Evolutionary conservation across 129 eudicot species (phyloP).

Genomic region (Smallanthus sonchifolius): DNA sequence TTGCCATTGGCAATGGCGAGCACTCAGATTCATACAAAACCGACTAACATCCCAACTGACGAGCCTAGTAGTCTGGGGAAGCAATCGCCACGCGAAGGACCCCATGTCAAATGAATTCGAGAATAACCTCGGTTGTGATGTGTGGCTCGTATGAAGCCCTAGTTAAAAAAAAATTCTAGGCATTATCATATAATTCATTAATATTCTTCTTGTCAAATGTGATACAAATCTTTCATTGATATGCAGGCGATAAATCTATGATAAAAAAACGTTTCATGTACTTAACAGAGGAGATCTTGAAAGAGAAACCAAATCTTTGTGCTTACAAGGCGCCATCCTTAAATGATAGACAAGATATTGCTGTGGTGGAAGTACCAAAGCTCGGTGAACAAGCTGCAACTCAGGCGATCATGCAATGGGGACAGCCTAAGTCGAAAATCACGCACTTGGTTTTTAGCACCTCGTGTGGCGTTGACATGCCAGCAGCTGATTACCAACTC

Average conservation of each 20-base stretch:
- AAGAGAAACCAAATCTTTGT: constrained; percentile 26
- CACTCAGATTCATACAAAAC: no score
- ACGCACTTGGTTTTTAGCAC: constrained; percentile 32
- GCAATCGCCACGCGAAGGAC: no score
- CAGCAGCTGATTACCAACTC: constrained; percentile 33
- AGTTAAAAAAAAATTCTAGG: no score
- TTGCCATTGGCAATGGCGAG: no score
- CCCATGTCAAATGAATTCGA: no score
- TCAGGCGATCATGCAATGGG: constrained; percentile 30
- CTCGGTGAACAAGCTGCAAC: constrained; percentile 29
- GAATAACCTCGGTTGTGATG: no score
- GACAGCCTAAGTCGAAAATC: constrained; percentile 26
- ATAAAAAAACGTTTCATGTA: constrained; percentile 18
- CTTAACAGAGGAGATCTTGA: constrained; percentile 24
- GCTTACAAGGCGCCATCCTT: constrained; percentile 27
- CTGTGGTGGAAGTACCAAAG: constrained; percentile 29
- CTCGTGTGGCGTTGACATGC: constrained; percentile 31
- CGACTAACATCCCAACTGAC: no score
- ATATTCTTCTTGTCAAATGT: not conserved
- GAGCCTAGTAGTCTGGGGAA: no score
- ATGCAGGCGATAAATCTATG: constrained; percentile 27
- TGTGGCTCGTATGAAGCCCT: no score
- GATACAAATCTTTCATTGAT: not conserved
- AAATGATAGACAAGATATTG: constrained; percentile 30
- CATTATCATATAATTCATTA: no score